Conservation (phyloP, 306 rosid genomes). For the Mucuna pruriens region DNA sequence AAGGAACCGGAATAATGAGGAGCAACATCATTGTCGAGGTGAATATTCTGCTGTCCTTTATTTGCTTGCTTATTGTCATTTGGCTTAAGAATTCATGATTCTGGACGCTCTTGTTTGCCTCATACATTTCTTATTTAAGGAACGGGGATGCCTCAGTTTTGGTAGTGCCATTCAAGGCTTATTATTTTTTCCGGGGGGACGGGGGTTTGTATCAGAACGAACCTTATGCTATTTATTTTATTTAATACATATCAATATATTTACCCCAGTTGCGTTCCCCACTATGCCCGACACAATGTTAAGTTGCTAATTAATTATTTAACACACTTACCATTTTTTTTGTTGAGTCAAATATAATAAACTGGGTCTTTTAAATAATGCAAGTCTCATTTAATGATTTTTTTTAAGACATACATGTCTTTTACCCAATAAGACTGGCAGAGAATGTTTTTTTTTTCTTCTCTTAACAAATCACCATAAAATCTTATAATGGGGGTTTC, state of each 20-base stretch:
- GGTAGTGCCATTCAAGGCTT: constrained; percentile 43
- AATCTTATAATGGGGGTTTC: not conserved
- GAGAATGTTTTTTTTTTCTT: no score
- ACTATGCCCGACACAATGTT: no score
- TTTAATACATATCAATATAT: not conserved
- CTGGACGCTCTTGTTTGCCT: constrained; percentile 42
- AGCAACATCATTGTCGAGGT: constrained; percentile 46
- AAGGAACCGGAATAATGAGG: constrained; percentile 48
- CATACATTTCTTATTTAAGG: constrained; percentile 39
- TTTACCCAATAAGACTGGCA: no score
- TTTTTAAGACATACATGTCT: no score
- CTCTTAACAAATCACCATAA: not conserved
- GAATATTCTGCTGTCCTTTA: constrained; percentile 35
- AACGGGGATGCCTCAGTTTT: constrained; percentile 45
- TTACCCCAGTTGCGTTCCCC: constrained; percentile 17
- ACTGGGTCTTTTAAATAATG: not conserved
- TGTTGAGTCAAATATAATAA: no score
- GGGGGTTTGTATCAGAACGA: not conserved
- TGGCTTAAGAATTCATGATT: constrained; percentile 38
- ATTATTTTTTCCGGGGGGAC: not conserved
- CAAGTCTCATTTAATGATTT: not conserved
- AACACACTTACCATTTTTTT: no score
- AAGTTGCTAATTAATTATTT: no score
- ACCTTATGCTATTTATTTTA: constrained; percentile 26
- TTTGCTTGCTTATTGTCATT: constrained; percentile 36